Conservation (phyloP, 306 rosid genomes). For the Hippophae gyantsensis region DNA sequence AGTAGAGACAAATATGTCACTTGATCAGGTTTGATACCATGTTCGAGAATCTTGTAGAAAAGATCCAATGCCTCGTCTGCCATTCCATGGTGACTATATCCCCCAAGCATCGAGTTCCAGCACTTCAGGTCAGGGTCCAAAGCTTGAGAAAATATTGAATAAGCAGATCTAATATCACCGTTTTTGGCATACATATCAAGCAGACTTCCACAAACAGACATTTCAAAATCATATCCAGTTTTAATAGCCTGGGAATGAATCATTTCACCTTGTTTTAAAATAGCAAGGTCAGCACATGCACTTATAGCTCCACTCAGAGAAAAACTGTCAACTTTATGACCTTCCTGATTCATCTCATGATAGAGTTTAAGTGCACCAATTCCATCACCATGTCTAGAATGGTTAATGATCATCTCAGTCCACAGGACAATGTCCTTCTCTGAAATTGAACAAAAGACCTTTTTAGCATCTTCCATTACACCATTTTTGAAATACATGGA, state of each 20-base stretch:
- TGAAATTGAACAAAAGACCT: slow-evolving; percentile 36
- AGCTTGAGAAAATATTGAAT: slow-evolving; percentile 42
- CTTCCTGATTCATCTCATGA: slow-evolving; percentile 45
- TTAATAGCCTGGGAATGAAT: slow-evolving; percentile 61
- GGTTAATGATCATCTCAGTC: slow-evolving; percentile 74
- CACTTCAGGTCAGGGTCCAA: slow-evolving; percentile 61
- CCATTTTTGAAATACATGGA: slow-evolving; percentile 63
- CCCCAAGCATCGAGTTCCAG: slow-evolving; percentile 89
- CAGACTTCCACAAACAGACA: slow-evolving; percentile 70
- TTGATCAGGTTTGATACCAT: slow-evolving; percentile 55
- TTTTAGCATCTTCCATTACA: slow-evolving; percentile 44
- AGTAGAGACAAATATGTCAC: slow-evolving; percentile 64
- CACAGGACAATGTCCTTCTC: slow-evolving; percentile 69
- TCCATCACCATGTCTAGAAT: slow-evolving; percentile 46
- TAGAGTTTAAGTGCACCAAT: slow-evolving; percentile 43
- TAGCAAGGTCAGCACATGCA: slow-evolving; percentile 66
- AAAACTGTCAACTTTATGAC: slow-evolving; percentile 42
- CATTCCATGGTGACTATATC: slow-evolving; percentile 78
- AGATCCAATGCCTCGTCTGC: slow-evolving; percentile 51
- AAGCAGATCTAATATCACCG: slow-evolving; percentile 52
- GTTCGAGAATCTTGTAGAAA: slow-evolving; percentile 38
- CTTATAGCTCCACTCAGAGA: slow-evolving; percentile 63
- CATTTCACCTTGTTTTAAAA: slow-evolving; percentile 68
- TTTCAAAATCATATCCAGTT: slow-evolving; percentile 48
- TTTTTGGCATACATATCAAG: slow-evolving; percentile 82